phyloP scores from a whole-genome alignment of 768 basidiomycete genomes.

The Pholiota molesta region DNA sequence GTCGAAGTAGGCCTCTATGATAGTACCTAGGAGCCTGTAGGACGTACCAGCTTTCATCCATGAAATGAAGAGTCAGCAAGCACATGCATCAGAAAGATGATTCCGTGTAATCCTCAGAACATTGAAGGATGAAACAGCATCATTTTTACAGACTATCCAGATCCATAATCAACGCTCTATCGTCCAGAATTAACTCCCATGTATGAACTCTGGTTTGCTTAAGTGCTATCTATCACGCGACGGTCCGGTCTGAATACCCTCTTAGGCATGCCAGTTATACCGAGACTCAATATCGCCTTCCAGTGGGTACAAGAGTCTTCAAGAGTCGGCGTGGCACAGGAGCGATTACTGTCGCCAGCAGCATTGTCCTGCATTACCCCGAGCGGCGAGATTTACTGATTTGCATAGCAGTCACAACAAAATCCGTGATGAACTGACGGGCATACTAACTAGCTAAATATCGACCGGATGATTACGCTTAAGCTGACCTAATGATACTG shows the following conservation, averaged over 20 bases:
- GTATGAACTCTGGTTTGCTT: background rate
- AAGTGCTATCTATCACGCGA: constrained; percentile 4
- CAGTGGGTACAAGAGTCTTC: background rate
- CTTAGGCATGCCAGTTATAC: background rate
- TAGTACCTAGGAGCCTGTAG: background rate
- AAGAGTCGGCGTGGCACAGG: background rate
- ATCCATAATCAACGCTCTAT: background rate
- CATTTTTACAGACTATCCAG: background rate
- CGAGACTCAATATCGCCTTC: background rate
- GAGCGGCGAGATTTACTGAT: background rate
- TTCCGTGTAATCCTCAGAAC: background rate
- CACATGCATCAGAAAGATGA: background rate
- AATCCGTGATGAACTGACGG: background rate
- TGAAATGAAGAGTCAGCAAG: background rate
- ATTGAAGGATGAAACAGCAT: background rate
- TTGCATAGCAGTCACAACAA: background rate
- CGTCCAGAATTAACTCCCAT: background rate
- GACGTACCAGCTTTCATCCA: background rate
- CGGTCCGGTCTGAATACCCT: background rate
- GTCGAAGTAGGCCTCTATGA: background rate
- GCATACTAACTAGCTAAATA: background rate
- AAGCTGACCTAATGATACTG: constrained; percentile 9
- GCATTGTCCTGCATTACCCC: background rate
- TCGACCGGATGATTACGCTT: background rate
- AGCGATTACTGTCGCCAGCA: background rate